Evolutionary conservation across 352 stramenopile species (phyloP).

Genomic region (Phytopythium boreale): DNA sequence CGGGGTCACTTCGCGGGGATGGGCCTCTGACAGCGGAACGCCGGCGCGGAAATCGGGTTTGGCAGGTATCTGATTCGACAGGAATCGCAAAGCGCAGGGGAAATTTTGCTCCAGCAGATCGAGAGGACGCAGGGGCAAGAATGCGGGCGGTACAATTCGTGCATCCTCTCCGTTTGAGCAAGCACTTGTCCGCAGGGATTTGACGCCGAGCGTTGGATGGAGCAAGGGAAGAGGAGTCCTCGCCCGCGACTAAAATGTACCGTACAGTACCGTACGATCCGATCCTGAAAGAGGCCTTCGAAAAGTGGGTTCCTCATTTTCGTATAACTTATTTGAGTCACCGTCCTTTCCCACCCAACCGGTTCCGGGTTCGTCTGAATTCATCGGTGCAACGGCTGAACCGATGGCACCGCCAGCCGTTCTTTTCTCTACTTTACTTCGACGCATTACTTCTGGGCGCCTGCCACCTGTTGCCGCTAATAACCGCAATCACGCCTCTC

Average conservation of each 20-base stretch:
- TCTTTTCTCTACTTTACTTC: background rate
- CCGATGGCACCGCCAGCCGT: background rate
- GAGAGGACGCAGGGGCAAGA: background rate
- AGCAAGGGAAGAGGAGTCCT: too few relatives aligned
- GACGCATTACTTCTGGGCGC: too few relatives aligned
- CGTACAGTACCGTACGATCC: background rate
- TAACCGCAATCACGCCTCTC: background rate
- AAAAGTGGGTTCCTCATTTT: background rate
- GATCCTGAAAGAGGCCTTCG: too few relatives aligned
- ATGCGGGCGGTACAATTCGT: background rate
- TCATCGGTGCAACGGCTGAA: background rate
- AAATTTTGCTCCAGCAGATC: background rate
- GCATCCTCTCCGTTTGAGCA: background rate
- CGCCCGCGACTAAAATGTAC: background rate
- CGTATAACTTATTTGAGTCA: background rate
- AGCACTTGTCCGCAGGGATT: too few relatives aligned
- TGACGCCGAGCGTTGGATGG: too few relatives aligned
- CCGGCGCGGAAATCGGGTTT: background rate
- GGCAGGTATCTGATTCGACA: slow-evolving; percentile 1
- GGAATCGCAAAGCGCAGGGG: background rate
- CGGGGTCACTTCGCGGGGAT: background rate
- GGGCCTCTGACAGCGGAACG: slow-evolving; percentile 1
- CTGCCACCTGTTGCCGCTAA: background rate
- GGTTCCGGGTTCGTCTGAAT: background rate
- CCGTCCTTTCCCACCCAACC: background rate